Base-by-base conservation (phyloP, 2,329 filamentous ascomycete species). In the Colletotrichum phormii region DNA sequence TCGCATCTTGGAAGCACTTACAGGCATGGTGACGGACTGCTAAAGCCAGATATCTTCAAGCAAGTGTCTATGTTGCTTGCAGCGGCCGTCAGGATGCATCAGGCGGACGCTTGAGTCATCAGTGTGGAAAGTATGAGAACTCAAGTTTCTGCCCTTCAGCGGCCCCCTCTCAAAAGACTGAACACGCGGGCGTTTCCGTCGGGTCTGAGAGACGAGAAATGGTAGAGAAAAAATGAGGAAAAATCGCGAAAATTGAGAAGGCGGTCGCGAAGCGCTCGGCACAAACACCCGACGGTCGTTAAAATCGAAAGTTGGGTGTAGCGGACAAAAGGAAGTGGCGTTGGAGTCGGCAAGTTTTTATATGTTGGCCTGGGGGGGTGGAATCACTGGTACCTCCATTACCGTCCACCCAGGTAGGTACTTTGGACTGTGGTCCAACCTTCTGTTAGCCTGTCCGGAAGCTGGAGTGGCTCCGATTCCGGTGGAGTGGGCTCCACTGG, bases 301-400 rank as follows among this genome's bases (percentile, higher is more conserved):
- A 54, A 51, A 64, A 35, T 51, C 68, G 57, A 59, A 24, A 55
- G 53, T 31, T 67, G 29, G 24, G 58, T 62, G 71, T 64, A 24
- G 57, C 55, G 37, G n/a, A 65, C 64, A 58, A 67, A 65, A 60
- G 61, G 58, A 70, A 67, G 66, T 69, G 73, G 73, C 71, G 73
- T 73, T 66, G 62, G 64, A 63, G 71, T 54, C 62, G 64, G 64
- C 73, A 74, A 75, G 73, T 75, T 75, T 74, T 72, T 74, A 74
- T 75, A 60, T 73, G 33, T 51, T 65, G 60, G 61, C 60, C 66
- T 51, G 71, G 59, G 66, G 69, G 70, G 62, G 61, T 54, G 70
- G 63, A 70, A 73, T 73, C 65, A 70, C 60, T 69, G 49, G 70
- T 49, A 61, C 71, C 60, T 51, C 66, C 59, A 64, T 66, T 55